phyloP scores from a whole-genome alignment of 768 basidiomycete species.

The Termitomyces sp. region DNA sequence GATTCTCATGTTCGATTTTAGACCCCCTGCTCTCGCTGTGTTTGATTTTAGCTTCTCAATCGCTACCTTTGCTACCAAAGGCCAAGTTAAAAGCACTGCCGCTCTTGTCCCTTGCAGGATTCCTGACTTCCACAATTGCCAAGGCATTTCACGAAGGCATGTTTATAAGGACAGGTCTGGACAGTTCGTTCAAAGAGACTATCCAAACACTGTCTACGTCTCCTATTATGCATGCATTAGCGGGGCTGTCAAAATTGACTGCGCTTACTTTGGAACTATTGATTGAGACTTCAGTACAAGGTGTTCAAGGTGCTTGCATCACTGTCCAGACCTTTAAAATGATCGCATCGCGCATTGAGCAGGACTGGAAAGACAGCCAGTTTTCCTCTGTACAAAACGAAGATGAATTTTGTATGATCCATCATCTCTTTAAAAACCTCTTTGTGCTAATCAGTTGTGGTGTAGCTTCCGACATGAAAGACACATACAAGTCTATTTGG shows the following conservation, averaged over 20 bases:
- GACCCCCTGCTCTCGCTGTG: constrained; percentile 42
- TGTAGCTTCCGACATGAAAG: constrained; percentile 38
- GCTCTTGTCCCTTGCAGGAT: constrained; percentile 32
- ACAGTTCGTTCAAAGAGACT: constrained; percentile 27
- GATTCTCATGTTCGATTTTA: constrained; percentile 8
- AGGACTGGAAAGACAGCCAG: constrained; percentile 39
- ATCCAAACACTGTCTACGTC: constrained; percentile 28
- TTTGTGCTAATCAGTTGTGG: neutral
- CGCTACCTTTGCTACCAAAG: constrained; percentile 47
- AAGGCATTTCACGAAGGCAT: constrained; percentile 51
- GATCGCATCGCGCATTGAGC: constrained; percentile 39
- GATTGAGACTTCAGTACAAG: constrained; percentile 26
- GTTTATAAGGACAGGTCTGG: constrained; percentile 39
- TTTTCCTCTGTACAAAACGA: constrained; percentile 27
- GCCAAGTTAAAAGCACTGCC: constrained; percentile 58
- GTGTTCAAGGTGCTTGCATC: constrained; percentile 18
- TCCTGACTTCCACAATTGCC: constrained; percentile 41
- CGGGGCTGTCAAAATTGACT: constrained; percentile 33
- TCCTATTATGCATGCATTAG: constrained; percentile 29
- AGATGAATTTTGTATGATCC: constrained; percentile 24
- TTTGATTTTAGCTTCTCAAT: constrained; percentile 57
- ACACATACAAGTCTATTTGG: constrained; percentile 53
- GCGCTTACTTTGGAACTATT: constrained; percentile 28
- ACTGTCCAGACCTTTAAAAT: constrained; percentile 25
- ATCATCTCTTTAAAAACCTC: neutral